Evolutionary conservation across 345 rosid genomes (phyloP), one percentile per base, ranked within the genome.

Genomic region (Lepidium sativum): DNA sequence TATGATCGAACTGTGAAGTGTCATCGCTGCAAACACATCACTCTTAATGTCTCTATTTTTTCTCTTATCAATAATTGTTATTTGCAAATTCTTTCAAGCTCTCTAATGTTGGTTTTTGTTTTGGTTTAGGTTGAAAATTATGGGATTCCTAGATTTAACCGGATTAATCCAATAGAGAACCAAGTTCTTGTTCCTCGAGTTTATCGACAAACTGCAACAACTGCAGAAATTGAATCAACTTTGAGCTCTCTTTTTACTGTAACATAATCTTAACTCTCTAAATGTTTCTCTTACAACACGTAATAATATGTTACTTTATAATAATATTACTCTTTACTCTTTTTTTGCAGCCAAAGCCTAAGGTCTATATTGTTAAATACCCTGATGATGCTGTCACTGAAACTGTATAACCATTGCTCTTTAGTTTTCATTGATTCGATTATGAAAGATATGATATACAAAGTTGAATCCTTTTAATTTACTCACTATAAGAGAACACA

Each of bases 1-100:
- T 7, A 9, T 37, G 57, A 47, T 8, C 52, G 34, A 33, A 13
- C 58, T 70, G 75, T 70, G 62, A 62, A 35, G 54, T 70, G 75
- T 63, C 47, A 2, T 54, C 35, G 5, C 15, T 70, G 75, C 69
- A 63, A 54, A 16, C 69, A 62, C 56, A 63, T 63, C 55, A 62
- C 44, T 21, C 15, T 1, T 70, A 35, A 70, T 21, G 6, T 20
- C 8, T 50, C 6, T 52, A 1, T 7, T 34, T 27, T 32, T 34
- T 50, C 18, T 39, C 27, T 66, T 21, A 61, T 53, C 13, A 27
- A 6, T 25, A n/a, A 5, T 27, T 33, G 25, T 43, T n/a, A n/a
- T n/a, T 4, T 23, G 13, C n/a, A 21, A 27, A 50, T 11, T 21
- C 34, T 8, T 54, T 68, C 41, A 38, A 6, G 23, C 10, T 32